These are phyloP conservation scores for Barnettozyma vustinii DNA, from an alignment of 805 yeast genomes.

Conservation along the genomic window DNA sequence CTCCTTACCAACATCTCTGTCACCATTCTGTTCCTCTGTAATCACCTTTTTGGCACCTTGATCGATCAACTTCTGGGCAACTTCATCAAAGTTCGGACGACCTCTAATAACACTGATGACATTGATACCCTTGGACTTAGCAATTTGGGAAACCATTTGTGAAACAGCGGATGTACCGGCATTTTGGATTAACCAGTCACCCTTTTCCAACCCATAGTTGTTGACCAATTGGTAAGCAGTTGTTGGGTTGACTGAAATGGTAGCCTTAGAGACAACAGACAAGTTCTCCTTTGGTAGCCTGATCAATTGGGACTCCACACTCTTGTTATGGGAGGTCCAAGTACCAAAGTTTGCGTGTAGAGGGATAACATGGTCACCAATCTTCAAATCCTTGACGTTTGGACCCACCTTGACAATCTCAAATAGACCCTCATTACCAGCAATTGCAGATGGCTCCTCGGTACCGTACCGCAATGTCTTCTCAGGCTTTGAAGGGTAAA, in stretches of 20 bases:
- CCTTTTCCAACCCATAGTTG: constrained; percentile 41
- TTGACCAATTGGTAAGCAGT: constrained; percentile 89
- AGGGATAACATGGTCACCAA: constrained; percentile 91
- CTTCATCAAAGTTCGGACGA: constrained; percentile 68
- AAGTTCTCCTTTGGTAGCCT: constrained; percentile 44
- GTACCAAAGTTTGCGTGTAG: constrained; percentile 77
- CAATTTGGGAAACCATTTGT: constrained; percentile 84
- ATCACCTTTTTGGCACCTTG: constrained; percentile 84
- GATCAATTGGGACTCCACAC: constrained; percentile 46
- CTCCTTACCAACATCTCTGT: constrained; percentile 58
- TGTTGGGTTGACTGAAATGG: constrained; percentile 86
- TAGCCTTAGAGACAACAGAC: constrained; percentile 65
- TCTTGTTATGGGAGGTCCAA: constrained; percentile 79
- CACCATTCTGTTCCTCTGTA: constrained; percentile 78
- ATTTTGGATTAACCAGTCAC: constrained; percentile 90
- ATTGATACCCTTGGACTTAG: constrained; percentile 68
- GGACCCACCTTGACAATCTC: constrained; percentile 73
- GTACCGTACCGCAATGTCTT: constrained; percentile 48
- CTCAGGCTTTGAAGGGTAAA: constrained; percentile 73
- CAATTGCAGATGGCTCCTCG: constrained; percentile 66
- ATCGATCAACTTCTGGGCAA: constrained; percentile 45
- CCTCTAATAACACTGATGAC: constrained; percentile 86
- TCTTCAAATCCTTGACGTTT: constrained; percentile 38
- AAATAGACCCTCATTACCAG: constrained; percentile 93
- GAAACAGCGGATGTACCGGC: constrained; percentile 98